phyloP scores from a whole-genome alignment of 2,329 filamentous ascomycete species.

The Aspergillus japonicus region DNA sequence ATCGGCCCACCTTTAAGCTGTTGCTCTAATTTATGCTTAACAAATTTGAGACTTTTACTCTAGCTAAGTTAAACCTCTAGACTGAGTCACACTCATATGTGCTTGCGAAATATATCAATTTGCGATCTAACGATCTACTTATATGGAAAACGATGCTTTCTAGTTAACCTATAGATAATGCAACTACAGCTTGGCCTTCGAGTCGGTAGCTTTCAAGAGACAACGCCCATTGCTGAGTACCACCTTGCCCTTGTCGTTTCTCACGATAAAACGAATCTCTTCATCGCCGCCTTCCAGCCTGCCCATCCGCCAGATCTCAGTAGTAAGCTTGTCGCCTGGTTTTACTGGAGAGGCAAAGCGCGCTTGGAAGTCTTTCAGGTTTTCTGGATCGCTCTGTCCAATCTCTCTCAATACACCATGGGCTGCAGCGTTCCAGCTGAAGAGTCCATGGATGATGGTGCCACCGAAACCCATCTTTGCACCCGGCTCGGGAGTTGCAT shows the following conservation, averaged over 20 bases:
- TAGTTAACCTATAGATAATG: background rate
- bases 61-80: too few relatives aligned
- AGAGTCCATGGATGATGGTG: conserved; percentile 84
- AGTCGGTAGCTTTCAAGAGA: conserved; percentile 64
- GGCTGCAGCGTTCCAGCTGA: conserved; percentile 77
- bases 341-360: conserved; percentile 82
- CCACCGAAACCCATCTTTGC: conserved; percentile 89
- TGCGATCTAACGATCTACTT: background rate
- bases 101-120: background rate
- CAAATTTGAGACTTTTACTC: too few relatives aligned
- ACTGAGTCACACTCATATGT: too few relatives aligned
- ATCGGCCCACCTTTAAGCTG: background rate
- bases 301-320: conserved; percentile 77
- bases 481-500: conserved; percentile 81
- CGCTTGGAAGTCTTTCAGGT: conserved; percentile 85
- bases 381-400: conserved; percentile 73
- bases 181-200: conserved; percentile 63
- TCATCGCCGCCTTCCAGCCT: conserved; percentile 64
- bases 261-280: conserved; percentile 77
- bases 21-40: too few relatives aligned
- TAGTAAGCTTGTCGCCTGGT: conserved; percentile 78
- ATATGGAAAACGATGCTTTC: too few relatives aligned
- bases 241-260: conserved; percentile 77
- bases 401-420: conserved; percentile 72
- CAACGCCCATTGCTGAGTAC: conserved; percentile 85